These are phyloP conservation scores for Nicotiana benthamiana DNA, from an alignment of 257 asterid genomes.

Conservation along the genomic window DNA sequence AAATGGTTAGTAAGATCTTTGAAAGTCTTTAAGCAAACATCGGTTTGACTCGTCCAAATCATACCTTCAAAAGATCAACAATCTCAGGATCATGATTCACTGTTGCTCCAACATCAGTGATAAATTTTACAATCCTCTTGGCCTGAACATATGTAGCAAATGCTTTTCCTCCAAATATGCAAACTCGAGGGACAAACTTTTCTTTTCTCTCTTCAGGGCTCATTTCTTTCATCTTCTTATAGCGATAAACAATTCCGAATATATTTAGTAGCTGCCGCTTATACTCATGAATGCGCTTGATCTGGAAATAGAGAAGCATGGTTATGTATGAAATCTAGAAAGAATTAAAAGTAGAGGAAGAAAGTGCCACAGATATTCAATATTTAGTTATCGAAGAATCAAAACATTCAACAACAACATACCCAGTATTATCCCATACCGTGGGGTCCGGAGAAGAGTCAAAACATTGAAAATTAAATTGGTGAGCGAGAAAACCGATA, in stretches of 20 bases:
- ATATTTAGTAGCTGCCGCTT: conserved; percentile 46
- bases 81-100: conserved; percentile 54
- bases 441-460: not conserved
- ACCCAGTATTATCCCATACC: too few species aligned
- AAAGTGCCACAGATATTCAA: not conserved
- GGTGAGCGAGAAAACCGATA: conserved; percentile 7
- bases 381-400: not conserved
- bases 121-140: conserved; percentile 51
- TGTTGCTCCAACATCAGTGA: conserved; percentile 48
- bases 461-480: not conserved
- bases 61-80: conserved; percentile 50
- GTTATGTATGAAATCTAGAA: not conserved
- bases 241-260: conserved; percentile 48
- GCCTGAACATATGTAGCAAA: conserved; percentile 54
- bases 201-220: conserved; percentile 34
- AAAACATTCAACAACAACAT: not conserved
- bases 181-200: conserved; percentile 50
- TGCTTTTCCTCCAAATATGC: conserved; percentile 59
- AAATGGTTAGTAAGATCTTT: not conserved
- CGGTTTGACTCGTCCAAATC: not conserved
- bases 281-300: conserved; percentile 55
- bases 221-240: conserved; percentile 53
- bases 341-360: not conserved
- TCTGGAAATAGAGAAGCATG: conserved; percentile 23
- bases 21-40: not conserved